Percentiles rank a stretch among this genome's conserved stretches.
phyloP scores from a whole-genome alignment of 1,139 yeast genomes.

The Wickerhamomyces sp. region DNA sequence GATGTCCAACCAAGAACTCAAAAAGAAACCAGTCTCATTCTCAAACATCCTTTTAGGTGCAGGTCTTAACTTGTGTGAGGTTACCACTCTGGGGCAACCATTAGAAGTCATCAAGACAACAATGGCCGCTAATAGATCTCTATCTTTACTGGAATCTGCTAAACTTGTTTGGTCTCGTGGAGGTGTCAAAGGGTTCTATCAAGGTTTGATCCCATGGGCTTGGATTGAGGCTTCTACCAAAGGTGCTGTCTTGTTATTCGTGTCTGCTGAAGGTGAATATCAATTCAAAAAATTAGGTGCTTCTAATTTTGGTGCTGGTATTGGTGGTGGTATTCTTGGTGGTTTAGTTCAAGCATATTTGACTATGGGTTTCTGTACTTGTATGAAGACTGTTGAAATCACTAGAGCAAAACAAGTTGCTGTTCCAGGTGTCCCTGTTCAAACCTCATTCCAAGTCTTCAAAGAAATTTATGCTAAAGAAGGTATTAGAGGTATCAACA shows the following conservation, averaged over 20 bases:
- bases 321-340: slow-evolving; percentile 92
- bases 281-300: slow-evolving; percentile 61
- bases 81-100: slow-evolving; percentile 93
- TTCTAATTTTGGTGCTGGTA: slow-evolving; percentile 75
- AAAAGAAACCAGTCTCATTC: slow-evolving; percentile 85
- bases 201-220: slow-evolving; percentile 98
- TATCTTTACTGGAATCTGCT: slow-evolving; percentile 63
- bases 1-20: slow-evolving; percentile 26
- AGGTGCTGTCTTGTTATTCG: slow-evolving; percentile 95
- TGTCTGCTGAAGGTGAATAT: slow-evolving; percentile 89
- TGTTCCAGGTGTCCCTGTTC: slow-evolving; percentile 60
- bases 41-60: slow-evolving; percentile 93
- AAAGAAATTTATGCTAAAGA: slow-evolving; percentile 76
- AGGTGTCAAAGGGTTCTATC: slow-evolving; percentile 87
- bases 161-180: slow-evolving; percentile 88
- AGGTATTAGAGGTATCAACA: slow-evolving; percentile 91
- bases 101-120: slow-evolving; percentile 94
- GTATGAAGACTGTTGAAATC: slow-evolving; percentile 97
- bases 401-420: slow-evolving; percentile 77
- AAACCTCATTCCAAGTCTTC: slow-evolving; percentile 82
- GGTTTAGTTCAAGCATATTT: slow-evolving; percentile 91
- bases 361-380: slow-evolving; percentile 96
- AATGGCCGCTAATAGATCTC: slow-evolving; percentile 91
- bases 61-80: slow-evolving; percentile 88
- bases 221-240: slow-evolving; percentile 99